A percentile compares a stretch with the other conserved stretches of the same genome.
Conservation (phyloP, 441 rosid genomes). For the Gossypium davidsonii region DNA sequence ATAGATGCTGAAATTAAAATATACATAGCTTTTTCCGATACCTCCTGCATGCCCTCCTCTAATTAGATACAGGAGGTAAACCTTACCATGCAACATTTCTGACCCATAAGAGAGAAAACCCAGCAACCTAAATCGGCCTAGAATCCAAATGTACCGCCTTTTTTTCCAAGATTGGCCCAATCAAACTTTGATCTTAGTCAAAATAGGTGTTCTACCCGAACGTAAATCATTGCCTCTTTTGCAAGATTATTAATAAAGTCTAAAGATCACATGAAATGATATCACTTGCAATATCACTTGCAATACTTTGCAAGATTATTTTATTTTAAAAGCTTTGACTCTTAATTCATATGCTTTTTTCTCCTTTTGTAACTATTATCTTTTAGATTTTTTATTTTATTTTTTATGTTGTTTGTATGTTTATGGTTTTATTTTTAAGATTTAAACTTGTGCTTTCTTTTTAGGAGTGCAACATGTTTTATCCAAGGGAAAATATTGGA, state of each 20-base stretch:
- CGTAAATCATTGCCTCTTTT: neutral
- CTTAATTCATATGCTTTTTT: neutral
- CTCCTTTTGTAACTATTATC: neutral
- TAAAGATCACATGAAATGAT: neutral
- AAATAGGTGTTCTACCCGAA: too few relatives aligned
- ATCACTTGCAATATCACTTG: neutral
- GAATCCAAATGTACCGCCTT: neutral
- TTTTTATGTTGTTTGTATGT: too few relatives aligned
- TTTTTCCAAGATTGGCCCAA: neutral
- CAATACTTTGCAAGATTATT: neutral
- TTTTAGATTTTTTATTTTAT: too few relatives aligned
- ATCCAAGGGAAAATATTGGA: too few relatives aligned
- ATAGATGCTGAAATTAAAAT: neutral
- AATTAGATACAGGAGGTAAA: neutral
- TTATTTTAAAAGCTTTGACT: constrained; percentile 12
- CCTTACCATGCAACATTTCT: neutral
- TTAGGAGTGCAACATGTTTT: too few relatives aligned
- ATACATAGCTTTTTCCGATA: neutral
- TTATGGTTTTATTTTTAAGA: too few relatives aligned
- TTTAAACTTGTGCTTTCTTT: too few relatives aligned
- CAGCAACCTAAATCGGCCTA: neutral
- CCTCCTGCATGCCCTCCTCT: neutral
- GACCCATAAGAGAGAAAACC: constrained; percentile 1
- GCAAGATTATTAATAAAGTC: neutral
- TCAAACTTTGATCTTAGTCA: neutral